A percentile compares a stretch with the other conserved stretches of the same genome.
These are phyloP conservation scores for Primulina huaijiensis DNA, from an alignment of 257 asterid genomes.

Conservation along the genomic window DNA sequence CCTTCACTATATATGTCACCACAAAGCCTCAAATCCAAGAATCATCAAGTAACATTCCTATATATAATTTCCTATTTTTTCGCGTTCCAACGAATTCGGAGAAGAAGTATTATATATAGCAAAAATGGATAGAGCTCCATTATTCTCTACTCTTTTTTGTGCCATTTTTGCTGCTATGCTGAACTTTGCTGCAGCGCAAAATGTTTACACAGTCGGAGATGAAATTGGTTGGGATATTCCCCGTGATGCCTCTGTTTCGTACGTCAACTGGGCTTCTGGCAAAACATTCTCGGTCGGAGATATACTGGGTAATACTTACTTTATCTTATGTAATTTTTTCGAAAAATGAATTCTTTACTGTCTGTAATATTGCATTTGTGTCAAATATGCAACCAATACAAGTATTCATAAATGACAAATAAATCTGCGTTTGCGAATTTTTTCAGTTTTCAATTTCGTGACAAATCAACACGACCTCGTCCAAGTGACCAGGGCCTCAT, in stretches of 20 bases:
- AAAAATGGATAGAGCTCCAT: slow-evolving; percentile 20
- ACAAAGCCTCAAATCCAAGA: background rate
- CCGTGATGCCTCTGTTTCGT: slow-evolving; percentile 20
- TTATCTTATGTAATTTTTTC: background rate
- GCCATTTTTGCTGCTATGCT: slow-evolving; percentile 22
- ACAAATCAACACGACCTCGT: slow-evolving; percentile 38
- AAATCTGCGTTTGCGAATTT: background rate
- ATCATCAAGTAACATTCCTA: background rate
- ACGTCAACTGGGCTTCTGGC: slow-evolving; percentile 37
- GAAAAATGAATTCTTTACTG: too few relatives aligned
- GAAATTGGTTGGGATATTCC: slow-evolving; percentile 39
- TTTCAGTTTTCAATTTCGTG: slow-evolving; percentile 39
- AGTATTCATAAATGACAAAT: background rate
- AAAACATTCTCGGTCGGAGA: slow-evolving; percentile 40
- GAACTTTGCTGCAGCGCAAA: slow-evolving; percentile 32
- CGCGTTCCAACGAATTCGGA: too few relatives aligned
- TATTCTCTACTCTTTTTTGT: slow-evolving; percentile 6
- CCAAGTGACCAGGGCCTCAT: slow-evolving; percentile 38
- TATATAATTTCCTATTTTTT: background rate
- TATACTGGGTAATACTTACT: slow-evolving; percentile 28
- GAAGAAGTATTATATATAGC: background rate
- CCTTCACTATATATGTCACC: slow-evolving; percentile 22
- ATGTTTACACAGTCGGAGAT: slow-evolving; percentile 39
- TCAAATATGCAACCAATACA: too few relatives aligned
- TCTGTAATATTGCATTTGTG: too few relatives aligned